Base-by-base conservation (phyloP, 202 grass and related monocot genomes). In the Eragrostis tef region DNA sequence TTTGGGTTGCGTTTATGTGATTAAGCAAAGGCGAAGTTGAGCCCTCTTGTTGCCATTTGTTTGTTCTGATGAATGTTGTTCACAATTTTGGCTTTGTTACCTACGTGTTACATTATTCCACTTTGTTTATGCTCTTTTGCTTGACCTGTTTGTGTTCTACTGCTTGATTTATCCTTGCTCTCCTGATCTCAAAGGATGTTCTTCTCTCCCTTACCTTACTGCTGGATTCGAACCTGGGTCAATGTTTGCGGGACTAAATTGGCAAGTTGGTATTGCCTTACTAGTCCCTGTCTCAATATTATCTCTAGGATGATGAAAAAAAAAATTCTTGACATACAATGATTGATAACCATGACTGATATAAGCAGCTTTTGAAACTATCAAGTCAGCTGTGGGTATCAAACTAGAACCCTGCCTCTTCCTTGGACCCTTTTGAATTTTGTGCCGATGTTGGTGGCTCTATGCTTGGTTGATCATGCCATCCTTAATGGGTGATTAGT, bases 1-100 rank as follows among this genome's bases (percentile, higher is more conserved):
- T 45, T 64, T 19, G 29, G 63, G 69, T 14, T 53, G 25, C n/a
- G 8, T 34, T 56, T 45, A 14, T 65, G 53, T 83, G 70, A 67
- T 64, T 3, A 22, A 83, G 10, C 34, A 83, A 83, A 75, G 60
- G 60, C 11, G 48, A 83, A 75, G 74, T 57, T 75, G 70, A 66
- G 81, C 70, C 60, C 81, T 63, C 26, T 31, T 63, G 5, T 15
- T 63, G 58, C 58, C 24, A 16, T 63, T 63, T 62, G 11, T 2
- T 27, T 13, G 58, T 25, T 62, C 20, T 3, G n/a, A n/a, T n/a
- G 9, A 27, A 31, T 31, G 25, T 16, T 29, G 25, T 16, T 63
- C 25, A 63, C 26, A 12, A 27, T 62, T 36, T 10, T 53, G 26
- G n/a, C 17, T 17, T 15, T 39, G 3, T 27, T 51, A 51, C 16